phyloP scores from a whole-genome alignment of 2,329 filamentous ascomycete species.

The Septoria linicola region DNA sequence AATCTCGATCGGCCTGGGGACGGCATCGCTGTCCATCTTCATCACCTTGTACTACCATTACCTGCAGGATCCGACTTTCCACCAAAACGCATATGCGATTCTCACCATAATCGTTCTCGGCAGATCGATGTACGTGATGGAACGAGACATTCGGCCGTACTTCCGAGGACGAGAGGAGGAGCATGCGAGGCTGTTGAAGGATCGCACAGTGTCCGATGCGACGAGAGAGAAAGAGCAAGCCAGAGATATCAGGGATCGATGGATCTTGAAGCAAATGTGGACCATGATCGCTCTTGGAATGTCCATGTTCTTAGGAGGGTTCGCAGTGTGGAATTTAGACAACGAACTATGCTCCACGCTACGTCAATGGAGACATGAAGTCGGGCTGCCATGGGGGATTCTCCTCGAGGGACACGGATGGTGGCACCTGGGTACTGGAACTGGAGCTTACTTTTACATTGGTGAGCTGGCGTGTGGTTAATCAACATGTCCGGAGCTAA shows the following conservation, averaged over 20 bases:
- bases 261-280: constrained; percentile 70
- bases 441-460: constrained; percentile 84
- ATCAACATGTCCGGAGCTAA: background rate
- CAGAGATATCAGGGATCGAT: constrained; percentile 56
- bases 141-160: constrained; percentile 60
- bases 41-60: constrained; percentile 82
- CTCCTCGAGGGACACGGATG: constrained; percentile 71
- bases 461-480: constrained; percentile 23
- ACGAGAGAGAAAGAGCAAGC: constrained; percentile 43
- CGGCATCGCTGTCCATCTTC: constrained; percentile 56
- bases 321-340: constrained; percentile 75
- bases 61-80: constrained; percentile 77
- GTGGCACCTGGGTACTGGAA: constrained; percentile 79
- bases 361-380: constrained; percentile 61
- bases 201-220: constrained; percentile 27
- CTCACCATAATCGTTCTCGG: constrained; percentile 69
- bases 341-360: constrained; percentile 71
- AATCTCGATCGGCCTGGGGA: constrained; percentile 55
- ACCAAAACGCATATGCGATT: constrained; percentile 74
- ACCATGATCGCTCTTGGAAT: constrained; percentile 68
- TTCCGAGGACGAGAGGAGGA: constrained; percentile 47
- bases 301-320: constrained; percentile 70
- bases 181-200: constrained; percentile 34
- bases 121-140: constrained; percentile 76
- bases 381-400: constrained; percentile 78